Evolutionary conservation across 768 basidiomycete species (phyloP).

Genomic region (Suillus luteus): DNA sequence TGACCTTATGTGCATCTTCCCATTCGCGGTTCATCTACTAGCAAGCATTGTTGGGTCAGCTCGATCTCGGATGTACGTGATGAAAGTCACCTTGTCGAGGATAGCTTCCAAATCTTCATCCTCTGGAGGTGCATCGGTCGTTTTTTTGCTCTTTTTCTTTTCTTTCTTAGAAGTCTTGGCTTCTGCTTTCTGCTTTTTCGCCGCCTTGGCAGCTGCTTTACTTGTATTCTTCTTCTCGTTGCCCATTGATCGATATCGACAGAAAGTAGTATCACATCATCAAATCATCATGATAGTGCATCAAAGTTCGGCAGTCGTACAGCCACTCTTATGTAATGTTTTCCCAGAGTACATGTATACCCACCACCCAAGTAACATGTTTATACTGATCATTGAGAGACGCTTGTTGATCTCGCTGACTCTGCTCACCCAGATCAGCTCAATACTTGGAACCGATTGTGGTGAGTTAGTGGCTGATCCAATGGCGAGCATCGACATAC

Average conservation of each 20-base stretch:
- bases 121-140: conserved; percentile 58
- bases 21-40: conserved; percentile 80
- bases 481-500: background rate
- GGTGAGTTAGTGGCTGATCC: background rate
- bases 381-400: too few species aligned
- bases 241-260: conserved; percentile 15
- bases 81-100: conserved; percentile 63
- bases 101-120: conserved; percentile 84
- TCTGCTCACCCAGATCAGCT: background rate
- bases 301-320: background rate
- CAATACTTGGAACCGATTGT: background rate
- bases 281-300: too few species aligned
- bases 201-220: conserved; percentile 52
- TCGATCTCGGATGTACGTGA: conserved; percentile 6
- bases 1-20: conserved; percentile 81
- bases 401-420: background rate
- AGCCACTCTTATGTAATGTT: background rate
- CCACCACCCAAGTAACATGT: too few species aligned
- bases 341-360: background rate
- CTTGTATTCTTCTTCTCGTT: conserved; percentile 21
- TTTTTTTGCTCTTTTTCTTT: conserved; percentile 57
- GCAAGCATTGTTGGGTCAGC: conserved; percentile 13
- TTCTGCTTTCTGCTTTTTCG: conserved; percentile 65
- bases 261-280: too few species aligned
- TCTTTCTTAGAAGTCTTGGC: conserved; percentile 74